A percentile compares a stretch with the other conserved stretches of the same genome.
Conservation (phyloP, 768 basidiomycete genomes). For the Cyclocybe aegerita region DNA sequence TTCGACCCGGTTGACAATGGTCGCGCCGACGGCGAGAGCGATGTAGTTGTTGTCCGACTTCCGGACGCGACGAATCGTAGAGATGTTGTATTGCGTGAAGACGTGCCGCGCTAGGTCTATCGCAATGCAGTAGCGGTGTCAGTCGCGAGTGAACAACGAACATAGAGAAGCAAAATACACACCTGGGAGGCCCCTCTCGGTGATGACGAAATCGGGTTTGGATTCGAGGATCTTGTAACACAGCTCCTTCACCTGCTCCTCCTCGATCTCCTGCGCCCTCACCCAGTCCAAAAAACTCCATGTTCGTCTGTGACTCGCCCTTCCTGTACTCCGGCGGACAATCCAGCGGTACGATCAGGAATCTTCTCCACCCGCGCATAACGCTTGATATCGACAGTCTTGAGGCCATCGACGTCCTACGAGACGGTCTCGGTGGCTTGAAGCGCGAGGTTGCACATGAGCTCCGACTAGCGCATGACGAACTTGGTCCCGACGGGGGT, state of each 20-base stretch:
- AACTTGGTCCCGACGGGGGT: slow-evolving; percentile 99
- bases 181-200: slow-evolving; percentile 98
- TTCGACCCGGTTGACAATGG: slow-evolving; percentile 95
- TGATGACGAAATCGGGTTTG: slow-evolving; percentile 92
- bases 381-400: slow-evolving; percentile 96
- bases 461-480: slow-evolving; percentile 91
- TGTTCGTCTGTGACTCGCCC: slow-evolving; percentile 97
- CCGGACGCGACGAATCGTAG: slow-evolving; percentile 94
- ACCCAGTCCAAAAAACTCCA: slow-evolving; percentile 97
- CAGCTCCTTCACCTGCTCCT: slow-evolving; percentile 91
- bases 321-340: slow-evolving; percentile 99
- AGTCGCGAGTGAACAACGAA: background rate
- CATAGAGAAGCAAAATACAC: slow-evolving; percentile 23
- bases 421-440: slow-evolving; percentile 91
- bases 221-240: slow-evolving; percentile 87
- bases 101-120: slow-evolving; percentile 92
- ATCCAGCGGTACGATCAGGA: slow-evolving; percentile 84
- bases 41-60: slow-evolving; percentile 99
- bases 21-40: slow-evolving; percentile 92
- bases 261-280: slow-evolving; percentile 89
- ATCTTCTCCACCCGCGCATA: slow-evolving; percentile 98
- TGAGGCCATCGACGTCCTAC: slow-evolving; percentile 23
- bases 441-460: slow-evolving; percentile 95
- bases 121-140: background rate
- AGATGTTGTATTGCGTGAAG: slow-evolving; percentile 82